Percentiles rank a stretch among this genome's conserved stretches.
phyloP scores from a whole-genome alignment of 2,329 filamentous ascomycete genomes.

The Diaporthe vexans region DNA sequence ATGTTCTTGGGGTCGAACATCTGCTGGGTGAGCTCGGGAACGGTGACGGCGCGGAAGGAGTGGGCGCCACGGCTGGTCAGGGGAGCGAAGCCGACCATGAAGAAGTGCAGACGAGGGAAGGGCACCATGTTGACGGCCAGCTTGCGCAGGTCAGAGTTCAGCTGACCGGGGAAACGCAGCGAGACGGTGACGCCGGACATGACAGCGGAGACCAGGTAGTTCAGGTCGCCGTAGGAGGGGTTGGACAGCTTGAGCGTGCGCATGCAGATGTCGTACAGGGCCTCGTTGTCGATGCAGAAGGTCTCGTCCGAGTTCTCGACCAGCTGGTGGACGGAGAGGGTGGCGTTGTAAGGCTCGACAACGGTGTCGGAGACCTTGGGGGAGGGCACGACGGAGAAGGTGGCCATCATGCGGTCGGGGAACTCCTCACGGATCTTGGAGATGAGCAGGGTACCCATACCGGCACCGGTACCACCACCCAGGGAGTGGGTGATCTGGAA shows the following conservation, averaged over 20 bases:
- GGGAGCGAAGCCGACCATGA: slow-evolving; percentile 99
- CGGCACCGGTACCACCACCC: slow-evolving; percentile 99
- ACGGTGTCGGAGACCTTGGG: slow-evolving; percentile 99
- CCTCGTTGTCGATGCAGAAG: slow-evolving; percentile 99
- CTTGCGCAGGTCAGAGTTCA: slow-evolving; percentile 99
- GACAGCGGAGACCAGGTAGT: slow-evolving; percentile 99
- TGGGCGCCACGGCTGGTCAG: slow-evolving; percentile 88
- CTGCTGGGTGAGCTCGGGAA: slow-evolving; percentile 99
- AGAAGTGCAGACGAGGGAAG: slow-evolving; percentile 99
- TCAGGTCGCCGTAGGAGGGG: slow-evolving; percentile 98
- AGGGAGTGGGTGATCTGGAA: slow-evolving; percentile 99
- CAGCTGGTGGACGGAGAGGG: slow-evolving; percentile 97
- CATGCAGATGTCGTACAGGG: slow-evolving; percentile 99
- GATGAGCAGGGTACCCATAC: slow-evolving; percentile 99
- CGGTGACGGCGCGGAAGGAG: slow-evolving; percentile 97
- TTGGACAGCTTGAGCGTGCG: slow-evolving; percentile 98
- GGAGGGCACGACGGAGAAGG: slow-evolving; percentile 98
- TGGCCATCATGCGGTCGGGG: slow-evolving; percentile 99
- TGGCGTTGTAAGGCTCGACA: slow-evolving; percentile 99
- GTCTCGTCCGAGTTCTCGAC: slow-evolving; percentile 99
- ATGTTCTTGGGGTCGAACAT: slow-evolving; percentile 99
- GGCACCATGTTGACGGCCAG: slow-evolving; percentile 99
- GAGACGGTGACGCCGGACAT: slow-evolving; percentile 99
- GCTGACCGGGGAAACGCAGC: slow-evolving; percentile 98
- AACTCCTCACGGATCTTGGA: slow-evolving; percentile 99